Evolutionary conservation across 192 early-diverging fungal genomes (phyloP), one percentile per base, ranked within the genome.

Genomic region (Coemansia sp.): DNA sequence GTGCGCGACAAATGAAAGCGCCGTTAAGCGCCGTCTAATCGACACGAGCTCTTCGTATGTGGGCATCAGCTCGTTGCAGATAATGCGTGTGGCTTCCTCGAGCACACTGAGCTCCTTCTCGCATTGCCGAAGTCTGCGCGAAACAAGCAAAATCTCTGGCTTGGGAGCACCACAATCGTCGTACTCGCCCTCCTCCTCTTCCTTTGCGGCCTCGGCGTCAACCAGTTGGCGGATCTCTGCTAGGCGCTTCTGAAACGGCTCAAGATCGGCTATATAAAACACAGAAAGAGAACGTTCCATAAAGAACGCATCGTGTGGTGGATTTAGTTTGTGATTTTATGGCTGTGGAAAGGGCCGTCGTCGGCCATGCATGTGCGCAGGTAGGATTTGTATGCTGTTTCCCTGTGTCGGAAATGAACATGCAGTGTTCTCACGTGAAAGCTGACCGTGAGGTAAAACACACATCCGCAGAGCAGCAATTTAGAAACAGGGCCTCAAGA

Each of bases 31-130:
- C 68, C 84, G 86, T 57, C 89, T 88, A 22, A 95, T 85, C 55
- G 88, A 80, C 34, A 95, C 88, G 7, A 96, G 85, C 38, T 88
- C 86, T 22, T 88, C 74, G 74, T 94, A 90, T 36, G 89, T 87
- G 22, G 95, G 95, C 43, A 87, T 72, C 69, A 96, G 80, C 64
- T 89, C 90, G 27, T 90, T 86, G 36, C 87, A 85, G 66, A 95
- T 92, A 38, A 87, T 78, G 43, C 84, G 80, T 1, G 89, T 81
- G 7, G 89, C 85, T 46, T 85, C 79, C 49, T 87, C 68, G 20
- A 95, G 78, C 61, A 49, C 63, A 24, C 61, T 61, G 1, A 84
- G 63, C 65, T 84, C 77, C 49, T 66, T 77, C 33, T 80, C 83
- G 74, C 85, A 86, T 66, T 86, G 85, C 34, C 78, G 78, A 43